Percentiles rank a stretch among this genome's conserved stretches.
Conservation (phyloP, 2,329 filamentous ascomycete species). For the Cyphellophora europaea region DNA sequence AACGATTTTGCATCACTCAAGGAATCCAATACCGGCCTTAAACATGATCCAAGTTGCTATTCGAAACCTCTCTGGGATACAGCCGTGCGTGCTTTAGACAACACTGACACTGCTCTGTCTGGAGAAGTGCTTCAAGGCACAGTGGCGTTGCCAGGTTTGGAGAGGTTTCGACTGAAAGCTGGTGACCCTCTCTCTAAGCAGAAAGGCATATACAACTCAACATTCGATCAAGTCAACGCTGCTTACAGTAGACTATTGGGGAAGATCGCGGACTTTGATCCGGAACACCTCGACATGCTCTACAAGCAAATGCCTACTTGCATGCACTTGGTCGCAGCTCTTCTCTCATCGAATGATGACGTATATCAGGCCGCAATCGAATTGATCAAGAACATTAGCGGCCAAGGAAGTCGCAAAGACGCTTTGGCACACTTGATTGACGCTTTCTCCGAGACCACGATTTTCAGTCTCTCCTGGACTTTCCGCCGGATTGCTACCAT, state of each 20-base stretch:
- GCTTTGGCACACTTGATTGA: constrained; percentile 53
- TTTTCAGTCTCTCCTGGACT: constrained; percentile 48
- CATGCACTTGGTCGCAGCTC: constrained; percentile 64
- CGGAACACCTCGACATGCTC: constrained; percentile 58
- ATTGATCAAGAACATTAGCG: constrained; percentile 72
- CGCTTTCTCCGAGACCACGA: constrained; percentile 45
- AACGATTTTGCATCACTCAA: constrained; percentile 61
- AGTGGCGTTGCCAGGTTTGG: constrained; percentile 61
- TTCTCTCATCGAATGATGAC: constrained; percentile 71
- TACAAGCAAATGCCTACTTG: constrained; percentile 60
- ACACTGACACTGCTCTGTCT: constrained; percentile 62
- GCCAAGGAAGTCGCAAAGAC: constrained; percentile 53
- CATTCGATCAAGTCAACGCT: constrained; percentile 53
- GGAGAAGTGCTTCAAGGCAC: constrained; percentile 64
- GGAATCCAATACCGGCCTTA: constrained; percentile 46
- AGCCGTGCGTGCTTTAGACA: constrained; percentile 58
- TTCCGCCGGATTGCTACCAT: constrained; percentile 46
- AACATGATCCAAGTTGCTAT: constrained; percentile 44
- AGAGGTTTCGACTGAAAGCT: constrained; percentile 53
- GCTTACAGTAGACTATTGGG: constrained; percentile 67
- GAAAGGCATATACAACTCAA: constrained; percentile 67
- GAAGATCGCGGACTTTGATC: constrained; percentile 66
- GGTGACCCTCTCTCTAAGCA: constrained; percentile 32
- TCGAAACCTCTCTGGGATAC: constrained; percentile 73
- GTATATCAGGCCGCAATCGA: constrained; percentile 74